These are phyloP conservation scores for Cyamopsis tetragonoloba DNA, from an alignment of 306 rosid species.

Conservation along the genomic window DNA sequence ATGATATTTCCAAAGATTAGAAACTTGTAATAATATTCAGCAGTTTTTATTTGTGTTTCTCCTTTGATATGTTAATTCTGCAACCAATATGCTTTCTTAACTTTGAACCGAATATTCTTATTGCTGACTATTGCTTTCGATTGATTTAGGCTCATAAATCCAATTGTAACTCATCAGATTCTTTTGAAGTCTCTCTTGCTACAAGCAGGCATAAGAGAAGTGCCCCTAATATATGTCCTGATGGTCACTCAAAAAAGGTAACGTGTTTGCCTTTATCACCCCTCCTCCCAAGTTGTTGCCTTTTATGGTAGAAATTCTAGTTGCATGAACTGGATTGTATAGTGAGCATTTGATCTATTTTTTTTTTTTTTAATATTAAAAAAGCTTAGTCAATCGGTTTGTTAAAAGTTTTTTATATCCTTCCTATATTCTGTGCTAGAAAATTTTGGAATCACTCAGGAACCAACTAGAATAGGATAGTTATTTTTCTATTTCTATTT, in stretches of 20 bases:
- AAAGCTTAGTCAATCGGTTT: not conserved
- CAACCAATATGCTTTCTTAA: not conserved
- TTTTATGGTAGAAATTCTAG: not conserved
- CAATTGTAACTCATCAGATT: constrained; percentile 26
- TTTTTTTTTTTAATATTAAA: too few species aligned
- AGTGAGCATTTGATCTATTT: not conserved
- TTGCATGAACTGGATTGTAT: not conserved
- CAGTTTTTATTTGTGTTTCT: constrained; percentile 16
- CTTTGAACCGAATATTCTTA: not conserved
- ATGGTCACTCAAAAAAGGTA: constrained; percentile 27
- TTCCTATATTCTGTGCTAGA: not conserved
- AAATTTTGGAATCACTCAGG: not conserved
- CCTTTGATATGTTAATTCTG: constrained; percentile 3
- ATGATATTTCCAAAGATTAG: not conserved
- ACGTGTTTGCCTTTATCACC: not conserved
- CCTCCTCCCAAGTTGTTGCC: not conserved
- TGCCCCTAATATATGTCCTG: constrained; percentile 22
- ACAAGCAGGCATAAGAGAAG: constrained; percentile 19
- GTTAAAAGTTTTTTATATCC: not conserved
- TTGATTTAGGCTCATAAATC: constrained; percentile 29
- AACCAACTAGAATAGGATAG: not conserved
- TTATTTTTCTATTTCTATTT: not conserved
- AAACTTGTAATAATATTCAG: not conserved
- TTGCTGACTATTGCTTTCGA: constrained; percentile 16
- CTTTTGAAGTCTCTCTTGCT: constrained; percentile 25